Conservation (phyloP, 179 eudicot species). For the Silene noctiflora region DNA sequence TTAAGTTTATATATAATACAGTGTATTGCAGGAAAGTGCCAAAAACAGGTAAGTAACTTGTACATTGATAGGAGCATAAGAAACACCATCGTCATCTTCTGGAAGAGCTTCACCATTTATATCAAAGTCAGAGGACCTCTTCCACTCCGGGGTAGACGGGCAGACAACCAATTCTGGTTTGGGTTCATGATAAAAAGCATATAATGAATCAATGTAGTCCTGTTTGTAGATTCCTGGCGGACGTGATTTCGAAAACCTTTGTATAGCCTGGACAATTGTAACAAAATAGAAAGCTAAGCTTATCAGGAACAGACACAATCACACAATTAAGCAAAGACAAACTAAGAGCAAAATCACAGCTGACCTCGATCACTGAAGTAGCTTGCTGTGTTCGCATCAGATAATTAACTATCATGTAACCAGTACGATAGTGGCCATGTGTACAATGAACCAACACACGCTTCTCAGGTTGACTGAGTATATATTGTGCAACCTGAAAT, state of each 20-base stretch:
- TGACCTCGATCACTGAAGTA: slow-evolving; percentile 71
- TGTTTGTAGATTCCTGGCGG: slow-evolving; percentile 93
- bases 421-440: slow-evolving; percentile 97
- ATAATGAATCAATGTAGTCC: slow-evolving; percentile 81
- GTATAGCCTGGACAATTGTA: slow-evolving; percentile 57
- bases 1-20: neutral
- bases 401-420: slow-evolving; percentile 90
- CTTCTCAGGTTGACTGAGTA: slow-evolving; percentile 57
- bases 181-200: slow-evolving; percentile 75
- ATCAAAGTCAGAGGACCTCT: slow-evolving; percentile 78
- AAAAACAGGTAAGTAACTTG: slow-evolving; percentile 1
- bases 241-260: slow-evolving; percentile 66
- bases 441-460: slow-evolving; percentile 90
- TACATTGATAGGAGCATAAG: slow-evolving; percentile 54
- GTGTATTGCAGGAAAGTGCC: neutral
- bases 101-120: slow-evolving; percentile 75
- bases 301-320: neutral
- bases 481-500: slow-evolving; percentile 63
- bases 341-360: slow-evolving; percentile 14
- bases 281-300: neutral
- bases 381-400: slow-evolving; percentile 72
- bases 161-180: slow-evolving; percentile 64
- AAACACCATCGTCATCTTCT: slow-evolving; percentile 72
- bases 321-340: neutral
- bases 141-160: slow-evolving; percentile 95